Evolutionary conservation across 768 basidiomycete species (phyloP), one percentile per base, ranked within the genome.

Genomic region (Sarcodon sp.): DNA sequence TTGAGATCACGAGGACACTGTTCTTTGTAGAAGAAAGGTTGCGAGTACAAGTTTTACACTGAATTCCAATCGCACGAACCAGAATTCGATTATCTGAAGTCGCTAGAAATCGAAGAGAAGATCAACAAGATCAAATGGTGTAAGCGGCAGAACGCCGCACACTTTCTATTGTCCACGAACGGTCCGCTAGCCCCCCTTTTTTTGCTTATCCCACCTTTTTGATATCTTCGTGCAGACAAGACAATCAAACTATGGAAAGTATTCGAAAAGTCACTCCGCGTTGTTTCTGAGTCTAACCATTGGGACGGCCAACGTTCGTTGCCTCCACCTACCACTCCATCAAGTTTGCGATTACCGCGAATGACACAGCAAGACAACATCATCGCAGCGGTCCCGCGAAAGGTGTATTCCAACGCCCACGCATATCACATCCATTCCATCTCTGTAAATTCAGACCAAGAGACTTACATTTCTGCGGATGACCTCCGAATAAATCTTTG

Each of bases 51-150:
- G 67, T 99, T 99, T 69, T 98, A 98, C 66, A 99, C 96, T 46
- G 96, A 99, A 68, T 96, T 98, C 64, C 96, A 99, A 74, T 93
- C 90, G 43, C 96, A 99, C 65, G 96, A 99, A 65, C 96, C 96
- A 48, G 96, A 99, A 66, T 99, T 99, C 66, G 96, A 99, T 71
- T 99, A 99, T 66, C 82, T 99, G 61, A 99, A 99, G 75, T 96
- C 91, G 18, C 74, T 99, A 57, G 96, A 99, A 76, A 99, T 99
- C 67, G 96, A 99, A 69, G 96, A 99, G 77, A 99, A 99, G 84
- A 99, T 99, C 75, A 99, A 99, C 75, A 89, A 96, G 80, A 99
- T 99, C 79, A 90, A 92, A 65, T 99, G 96, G 96, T 97, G 93
- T 75, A 92, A 83, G 72, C 79, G 96, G 54, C 92, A 96, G 69